Percentiles rank a stretch among this genome's conserved stretches.
Conservation (phyloP, 768 basidiomycete species). For the Cystofilobasidium ferigula region DNA sequence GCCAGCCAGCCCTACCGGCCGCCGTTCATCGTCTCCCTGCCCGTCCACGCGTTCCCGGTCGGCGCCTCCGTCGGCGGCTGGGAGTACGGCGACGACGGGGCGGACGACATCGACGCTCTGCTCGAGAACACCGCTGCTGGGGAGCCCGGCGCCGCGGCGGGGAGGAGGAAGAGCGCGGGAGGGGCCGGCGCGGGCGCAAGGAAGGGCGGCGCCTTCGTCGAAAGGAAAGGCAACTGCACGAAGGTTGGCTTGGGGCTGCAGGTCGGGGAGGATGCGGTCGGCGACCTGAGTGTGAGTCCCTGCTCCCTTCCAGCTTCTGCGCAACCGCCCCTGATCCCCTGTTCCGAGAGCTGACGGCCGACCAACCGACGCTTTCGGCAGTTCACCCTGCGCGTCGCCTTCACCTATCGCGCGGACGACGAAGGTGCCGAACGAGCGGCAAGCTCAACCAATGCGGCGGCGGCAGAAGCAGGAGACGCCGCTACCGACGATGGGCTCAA, state of each 20-base stretch:
- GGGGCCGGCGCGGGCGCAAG: conserved; percentile 44
- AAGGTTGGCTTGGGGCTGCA: conserved; percentile 70
- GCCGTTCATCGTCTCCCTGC: conserved; percentile 70
- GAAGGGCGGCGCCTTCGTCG: conserved; percentile 50
- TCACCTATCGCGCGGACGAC: conserved; percentile 87
- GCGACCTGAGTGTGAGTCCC: conserved; percentile 55
- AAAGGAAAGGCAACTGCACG: conserved; percentile 51
- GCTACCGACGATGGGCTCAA: conserved; percentile 53
- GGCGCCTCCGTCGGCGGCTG: conserved; percentile 90
- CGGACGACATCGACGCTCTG: conserved; percentile 42
- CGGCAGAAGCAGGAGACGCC: neutral
- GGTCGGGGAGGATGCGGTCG: conserved; percentile 64
- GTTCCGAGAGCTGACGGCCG: neutral
- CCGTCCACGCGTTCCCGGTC: conserved; percentile 64
- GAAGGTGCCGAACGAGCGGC: conserved; percentile 32
- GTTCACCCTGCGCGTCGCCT: conserved; percentile 91
- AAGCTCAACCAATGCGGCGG: conserved; percentile 44
- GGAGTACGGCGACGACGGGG: conserved; percentile 68
- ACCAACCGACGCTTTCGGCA: conserved; percentile 35
- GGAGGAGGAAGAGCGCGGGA: conserved; percentile 40
- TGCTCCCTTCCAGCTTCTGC: neutral
- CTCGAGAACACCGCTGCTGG: conserved; percentile 43
- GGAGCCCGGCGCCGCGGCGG: conserved; percentile 39
- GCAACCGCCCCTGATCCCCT: neutral
- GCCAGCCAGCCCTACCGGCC: conserved; percentile 43